Evolutionary conservation across 768 basidiomycete species (phyloP).

Genomic region (Leccinum boreale): DNA sequence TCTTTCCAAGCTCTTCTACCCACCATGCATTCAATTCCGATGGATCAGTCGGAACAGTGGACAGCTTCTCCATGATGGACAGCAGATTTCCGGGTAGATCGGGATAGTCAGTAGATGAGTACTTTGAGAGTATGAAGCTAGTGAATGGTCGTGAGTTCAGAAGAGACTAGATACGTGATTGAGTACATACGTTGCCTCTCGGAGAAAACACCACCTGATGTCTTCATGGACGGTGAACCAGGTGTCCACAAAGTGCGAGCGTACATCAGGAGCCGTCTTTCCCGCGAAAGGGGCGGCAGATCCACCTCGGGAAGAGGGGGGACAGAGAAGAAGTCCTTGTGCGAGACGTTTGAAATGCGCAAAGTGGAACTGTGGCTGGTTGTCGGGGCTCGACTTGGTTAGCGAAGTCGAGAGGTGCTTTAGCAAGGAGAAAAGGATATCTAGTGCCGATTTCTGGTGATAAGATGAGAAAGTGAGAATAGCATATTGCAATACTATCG

Average conservation of each 20-base stretch:
- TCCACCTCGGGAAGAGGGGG: conserved; percentile 40
- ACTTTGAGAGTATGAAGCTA: conserved; percentile 26
- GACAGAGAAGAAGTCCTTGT: conserved; percentile 58
- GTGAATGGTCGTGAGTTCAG: background rate
- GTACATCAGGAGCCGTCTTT: conserved; percentile 54
- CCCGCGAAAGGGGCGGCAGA: conserved; percentile 27
- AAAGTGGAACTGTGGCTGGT: conserved; percentile 63
- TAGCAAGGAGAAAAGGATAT: conserved; percentile 73
- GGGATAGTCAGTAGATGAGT: conserved; percentile 32
- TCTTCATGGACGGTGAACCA: conserved; percentile 83
- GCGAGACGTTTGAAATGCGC: conserved; percentile 66
- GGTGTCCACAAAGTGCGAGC: conserved; percentile 59
- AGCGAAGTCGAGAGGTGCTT: conserved; percentile 73
- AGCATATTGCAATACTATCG: background rate
- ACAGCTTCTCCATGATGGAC: conserved; percentile 61
- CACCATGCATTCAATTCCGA: conserved; percentile 76
- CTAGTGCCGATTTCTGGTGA: conserved; percentile 62
- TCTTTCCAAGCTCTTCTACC: conserved; percentile 62
- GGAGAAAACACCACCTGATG: conserved; percentile 85
- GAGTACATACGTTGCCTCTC: conserved; percentile 63
- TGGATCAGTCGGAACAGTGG: conserved; percentile 68
- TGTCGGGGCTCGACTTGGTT: conserved; percentile 39
- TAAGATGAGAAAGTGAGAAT: conserved; percentile 1
- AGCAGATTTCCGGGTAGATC: conserved; percentile 52
- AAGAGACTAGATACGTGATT: background rate